Percentiles rank a stretch among this genome's conserved stretches.
These are phyloP conservation scores for Thamnidium elegans DNA, from an alignment of 192 early-diverging fungal species.

Conservation along the genomic window DNA sequence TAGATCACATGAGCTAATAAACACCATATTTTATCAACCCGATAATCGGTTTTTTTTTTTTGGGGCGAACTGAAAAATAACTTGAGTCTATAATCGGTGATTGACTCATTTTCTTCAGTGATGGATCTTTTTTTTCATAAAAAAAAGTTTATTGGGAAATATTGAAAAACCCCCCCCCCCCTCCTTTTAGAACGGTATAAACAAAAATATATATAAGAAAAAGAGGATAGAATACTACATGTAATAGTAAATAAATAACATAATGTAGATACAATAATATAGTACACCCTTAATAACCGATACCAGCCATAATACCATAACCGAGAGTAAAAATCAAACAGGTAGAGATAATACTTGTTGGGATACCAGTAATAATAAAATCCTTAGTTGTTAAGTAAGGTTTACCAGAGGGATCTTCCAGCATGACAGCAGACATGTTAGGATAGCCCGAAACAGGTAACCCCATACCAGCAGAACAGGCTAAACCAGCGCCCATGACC, in stretches of 20 bases:
- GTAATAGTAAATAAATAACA: neutral
- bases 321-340: conserved; percentile 55
- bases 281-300: conserved; percentile 23
- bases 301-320: conserved; percentile 56
- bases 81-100: no score
- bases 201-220: neutral
- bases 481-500: conserved; percentile 66
- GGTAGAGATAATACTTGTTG: conserved; percentile 55
- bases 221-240: neutral
- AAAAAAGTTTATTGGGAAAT: no score
- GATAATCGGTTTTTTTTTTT: no score
- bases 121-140: no score
- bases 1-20: no score
- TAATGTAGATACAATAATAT: neutral
- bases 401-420: conserved; percentile 62
- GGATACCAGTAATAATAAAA: conserved; percentile 63
- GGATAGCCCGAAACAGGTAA: conserved; percentile 77
- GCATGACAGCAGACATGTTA: conserved; percentile 72
- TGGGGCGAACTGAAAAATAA: no score
- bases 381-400: conserved; percentile 65
- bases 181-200: neutral
- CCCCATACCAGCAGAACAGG: conserved; percentile 38
- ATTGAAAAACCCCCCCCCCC: no score
- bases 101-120: no score
- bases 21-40: no score